A percentile compares a stretch with the other conserved stretches of the same genome.
These are phyloP conservation scores for Tetrahymena thermophila DNA, from an alignment of 73 alveolate species.

Conservation along the genomic window DNA sequence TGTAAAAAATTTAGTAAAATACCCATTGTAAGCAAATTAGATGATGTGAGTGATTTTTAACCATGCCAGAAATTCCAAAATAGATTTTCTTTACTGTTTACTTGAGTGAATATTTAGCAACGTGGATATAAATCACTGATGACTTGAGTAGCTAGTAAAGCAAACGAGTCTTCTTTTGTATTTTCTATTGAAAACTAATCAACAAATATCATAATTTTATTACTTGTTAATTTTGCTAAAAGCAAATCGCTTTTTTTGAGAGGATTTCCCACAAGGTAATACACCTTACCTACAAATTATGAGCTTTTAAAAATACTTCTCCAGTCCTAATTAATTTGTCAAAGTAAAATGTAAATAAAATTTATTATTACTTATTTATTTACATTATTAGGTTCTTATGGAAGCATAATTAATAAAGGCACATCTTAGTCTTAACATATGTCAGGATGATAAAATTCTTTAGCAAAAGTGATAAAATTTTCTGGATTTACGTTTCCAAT, in stretches of 20 bases:
- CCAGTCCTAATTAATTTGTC: neutral
- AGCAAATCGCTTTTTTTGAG: neutral
- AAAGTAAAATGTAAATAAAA: neutral
- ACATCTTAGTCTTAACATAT: neutral
- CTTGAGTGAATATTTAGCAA: neutral
- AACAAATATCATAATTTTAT: neutral
- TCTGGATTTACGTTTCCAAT: neutral
- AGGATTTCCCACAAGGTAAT: neutral
- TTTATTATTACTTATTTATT: neutral
- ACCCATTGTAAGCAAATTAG: neutral
- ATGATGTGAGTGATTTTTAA: neutral
- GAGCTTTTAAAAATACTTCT: neutral
- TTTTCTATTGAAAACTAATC: neutral
- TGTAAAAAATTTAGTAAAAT: neutral
- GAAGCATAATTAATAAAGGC: neutral
- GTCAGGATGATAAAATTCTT: neutral
- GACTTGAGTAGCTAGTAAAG: neutral
- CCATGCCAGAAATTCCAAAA: conserved; percentile 1
- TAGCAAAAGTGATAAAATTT: neutral
- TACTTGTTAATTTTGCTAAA: neutral
- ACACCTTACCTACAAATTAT: neutral
- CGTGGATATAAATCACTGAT: neutral
- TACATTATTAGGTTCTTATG: neutral
- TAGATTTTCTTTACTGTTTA: neutral
- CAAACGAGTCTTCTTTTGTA: neutral